phyloP scores from a whole-genome alignment of 2,329 filamentous ascomycete genomes.

The Trichoderma semiorbis region DNA sequence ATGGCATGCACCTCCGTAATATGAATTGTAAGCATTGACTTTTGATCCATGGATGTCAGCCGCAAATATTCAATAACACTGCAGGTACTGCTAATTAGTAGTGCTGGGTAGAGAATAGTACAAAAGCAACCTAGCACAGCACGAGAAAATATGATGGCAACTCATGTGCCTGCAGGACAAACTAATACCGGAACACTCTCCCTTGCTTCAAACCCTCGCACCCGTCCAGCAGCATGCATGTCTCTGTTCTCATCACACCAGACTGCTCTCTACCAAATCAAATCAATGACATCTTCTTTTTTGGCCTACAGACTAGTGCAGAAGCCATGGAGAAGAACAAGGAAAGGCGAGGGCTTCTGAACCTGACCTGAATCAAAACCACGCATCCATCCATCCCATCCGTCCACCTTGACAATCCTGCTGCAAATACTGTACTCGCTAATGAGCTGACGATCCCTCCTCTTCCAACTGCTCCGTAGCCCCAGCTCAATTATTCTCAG shows the following conservation, averaged over 20 bases:
- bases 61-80: neutral
- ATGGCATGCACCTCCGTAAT: neutral
- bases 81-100: neutral
- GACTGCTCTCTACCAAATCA: neutral
- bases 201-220: neutral
- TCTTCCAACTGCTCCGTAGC: neutral
- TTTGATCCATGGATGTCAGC: neutral
- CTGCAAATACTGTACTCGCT: neutral
- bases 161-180: neutral
- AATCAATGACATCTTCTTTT: neutral
- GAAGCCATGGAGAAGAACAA: neutral
- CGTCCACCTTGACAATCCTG: neutral
- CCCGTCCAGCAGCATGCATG: neutral
- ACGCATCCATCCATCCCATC: neutral
- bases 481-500: conserved; percentile 3
- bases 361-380: neutral
- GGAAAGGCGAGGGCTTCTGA: neutral
- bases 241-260: neutral
- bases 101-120: too few relatives aligned
- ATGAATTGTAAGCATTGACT: neutral
- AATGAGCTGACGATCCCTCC: conserved; percentile 13
- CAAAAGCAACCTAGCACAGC: neutral
- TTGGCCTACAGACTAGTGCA: neutral
- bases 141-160: neutral
- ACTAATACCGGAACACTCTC: neutral